Evolutionary conservation across 1,139 yeast species (phyloP), one percentile per base, ranked within the genome.

Genomic region (Pichia sp.): DNA sequence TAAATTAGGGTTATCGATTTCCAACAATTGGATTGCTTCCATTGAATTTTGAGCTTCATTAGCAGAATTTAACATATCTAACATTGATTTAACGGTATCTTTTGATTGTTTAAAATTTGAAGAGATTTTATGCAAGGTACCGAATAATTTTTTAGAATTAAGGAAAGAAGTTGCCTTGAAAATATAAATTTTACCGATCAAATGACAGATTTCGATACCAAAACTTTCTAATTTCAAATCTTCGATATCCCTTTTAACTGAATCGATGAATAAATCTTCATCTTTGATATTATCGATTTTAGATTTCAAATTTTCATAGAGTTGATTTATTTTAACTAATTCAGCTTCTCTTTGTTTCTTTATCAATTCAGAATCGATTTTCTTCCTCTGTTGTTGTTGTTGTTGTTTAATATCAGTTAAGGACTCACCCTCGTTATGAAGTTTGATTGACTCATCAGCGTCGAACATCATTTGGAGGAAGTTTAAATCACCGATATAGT

Each of bases 191-290:
- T 72, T 67, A 15, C 97, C 97, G 44, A 89, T 77, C 1, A 53
- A 74, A 57, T 89, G 96, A 44, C 91, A 71, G 36, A 89, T 81
- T 58, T 89, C 95, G 39, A 88, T 67, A 8, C 97, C 97, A 64
- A 89, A 91, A 39, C 95, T 84, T 62, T 89, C 97, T 84, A 86
- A 79, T 58, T 89, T 89, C 48, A 91, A 72, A 36, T 83, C 72
- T 55, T 88, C 94, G 47, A 82, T 72, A 53, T 83, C 91, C 42
- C 64, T 65, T 15, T 63, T 58, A 20, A 82, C 22, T 17, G 31
- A 17, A 17, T 19, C 11, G 5, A 18, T 8, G n/a, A 28, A 28
- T 8, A n/a, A 2, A 17, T 28, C 42, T 20, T 41, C 39, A 56
- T 31, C 58, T 51, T 38, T 50, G 35, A 53, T 46, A 6, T 59